Percentiles rank a stretch among this genome's conserved stretches.
These are phyloP conservation scores for Geotrichum phurueaensis DNA, from an alignment of 1,139 yeast species.

Conservation along the genomic window DNA sequence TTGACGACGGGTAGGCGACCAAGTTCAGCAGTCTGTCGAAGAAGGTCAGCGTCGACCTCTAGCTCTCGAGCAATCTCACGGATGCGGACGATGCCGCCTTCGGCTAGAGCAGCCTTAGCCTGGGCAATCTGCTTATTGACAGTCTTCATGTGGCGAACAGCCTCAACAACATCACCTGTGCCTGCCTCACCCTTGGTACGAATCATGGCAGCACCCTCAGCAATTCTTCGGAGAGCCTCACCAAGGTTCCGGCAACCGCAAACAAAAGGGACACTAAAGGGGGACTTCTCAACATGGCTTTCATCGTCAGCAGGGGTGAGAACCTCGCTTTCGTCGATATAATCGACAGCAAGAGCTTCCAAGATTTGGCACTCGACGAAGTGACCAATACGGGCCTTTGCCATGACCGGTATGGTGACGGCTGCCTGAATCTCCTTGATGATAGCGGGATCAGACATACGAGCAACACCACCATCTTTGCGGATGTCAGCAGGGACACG, in stretches of 20 bases:
- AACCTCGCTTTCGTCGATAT: constrained; percentile 78
- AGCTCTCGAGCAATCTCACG: constrained; percentile 41
- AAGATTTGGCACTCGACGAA: constrained; percentile 77
- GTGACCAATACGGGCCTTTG: constrained; percentile 83
- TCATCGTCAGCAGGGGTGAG: constrained; percentile 74
- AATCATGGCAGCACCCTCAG: constrained; percentile 86
- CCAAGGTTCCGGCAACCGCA: constrained; percentile 84
- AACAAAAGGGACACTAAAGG: constrained; percentile 71
- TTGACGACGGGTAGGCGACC: constrained; percentile 79
- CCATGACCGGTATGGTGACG: constrained; percentile 58
- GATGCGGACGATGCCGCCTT: constrained; percentile 50
- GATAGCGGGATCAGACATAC: constrained; percentile 86
- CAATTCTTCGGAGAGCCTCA: constrained; percentile 74
- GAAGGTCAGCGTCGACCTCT: constrained; percentile 48
- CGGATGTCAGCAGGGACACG: constrained; percentile 85
- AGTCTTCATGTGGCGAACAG: constrained; percentile 67
- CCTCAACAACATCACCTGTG: constrained; percentile 81
- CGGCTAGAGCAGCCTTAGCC: constrained; percentile 42
- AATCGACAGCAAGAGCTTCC: constrained; percentile 68
- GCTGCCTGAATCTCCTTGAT: constrained; percentile 69
- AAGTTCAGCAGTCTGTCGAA: constrained; percentile 46
- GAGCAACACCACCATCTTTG: constrained; percentile 74
- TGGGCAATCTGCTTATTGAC: constrained; percentile 53
- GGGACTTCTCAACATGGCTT: constrained; percentile 57
- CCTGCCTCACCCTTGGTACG: constrained; percentile 90